Evolutionary conservation across 257 asterid species (phyloP), one percentile per base, ranked within the genome.

Genomic region (Hygrophila difformis): DNA sequence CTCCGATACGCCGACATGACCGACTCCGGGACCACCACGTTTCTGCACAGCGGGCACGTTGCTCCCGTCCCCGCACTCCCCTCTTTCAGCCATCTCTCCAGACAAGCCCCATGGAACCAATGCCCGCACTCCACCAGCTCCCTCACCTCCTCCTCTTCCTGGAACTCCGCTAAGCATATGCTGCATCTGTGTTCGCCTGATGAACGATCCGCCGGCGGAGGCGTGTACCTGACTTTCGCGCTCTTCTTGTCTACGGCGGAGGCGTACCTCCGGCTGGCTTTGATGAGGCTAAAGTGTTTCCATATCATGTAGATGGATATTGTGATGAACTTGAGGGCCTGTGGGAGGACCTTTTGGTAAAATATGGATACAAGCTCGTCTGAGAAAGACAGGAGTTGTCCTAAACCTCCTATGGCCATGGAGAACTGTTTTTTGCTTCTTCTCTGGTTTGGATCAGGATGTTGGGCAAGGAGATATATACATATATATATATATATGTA

Each of bases 1-100:
- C 15, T 37, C 14, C 33, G 70, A 42, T 73, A 68, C 67, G 61
- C 66, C 0, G 29, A 39, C 36, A 57, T 60, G 12, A 65, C 8
- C 56, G 6, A 42, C 50, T 49, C 67, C 12, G 80, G 73, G 70
- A 77, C 68, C 22, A 81, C 75, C 60, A 23, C 34, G 15, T 53
- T 49, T 57, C 93, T 61, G 56, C 88, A 77, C 15, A 81, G 51
- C 7, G 93, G 93, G 55, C 93, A 81, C 10, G 78, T 67, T 5
- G 68, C 68, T 15, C 47, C 29, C 3, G 29, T 7, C 29, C 5
- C 5, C 29, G 29, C 45, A 36, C 40, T 21, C 11, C 53, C n/a
- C n/a, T n/a, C 20, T 7, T 44, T 44, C 55, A 78, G 59, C 81
- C 93, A 77, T 51, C 28, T 65, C 55, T 75, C 84, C 35, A 77